Evolutionary conservation across 441 rosid genomes (phyloP).

Genomic region (Croton laevigatus): DNA sequence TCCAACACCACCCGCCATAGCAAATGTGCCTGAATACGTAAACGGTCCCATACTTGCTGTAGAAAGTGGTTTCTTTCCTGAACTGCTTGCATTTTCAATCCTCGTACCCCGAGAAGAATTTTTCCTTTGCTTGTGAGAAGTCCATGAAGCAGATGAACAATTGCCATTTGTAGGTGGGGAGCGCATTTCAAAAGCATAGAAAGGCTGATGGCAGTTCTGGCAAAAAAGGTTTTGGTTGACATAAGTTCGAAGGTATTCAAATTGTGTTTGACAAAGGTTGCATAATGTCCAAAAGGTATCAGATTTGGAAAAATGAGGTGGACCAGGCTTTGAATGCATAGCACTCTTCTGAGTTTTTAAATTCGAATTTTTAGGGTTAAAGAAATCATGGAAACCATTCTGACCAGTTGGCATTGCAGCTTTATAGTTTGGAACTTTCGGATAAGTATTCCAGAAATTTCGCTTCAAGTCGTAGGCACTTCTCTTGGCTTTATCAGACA

Average conservation of each 20-base stretch:
- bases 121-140: slow-evolving; percentile 36
- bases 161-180: slow-evolving; percentile 48
- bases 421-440: slow-evolving; percentile 15
- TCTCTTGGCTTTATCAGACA: slow-evolving; percentile 62
- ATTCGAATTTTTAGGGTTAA: slow-evolving; percentile 22
- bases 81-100: slow-evolving; percentile 28
- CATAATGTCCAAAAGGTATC: slow-evolving; percentile 92
- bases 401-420: slow-evolving; percentile 28
- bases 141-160: slow-evolving; percentile 30
- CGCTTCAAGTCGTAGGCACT: slow-evolving; percentile 49
- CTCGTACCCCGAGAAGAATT: slow-evolving; percentile 38
- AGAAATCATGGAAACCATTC: slow-evolving; percentile 31
- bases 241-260: slow-evolving; percentile 61
- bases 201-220: slow-evolving; percentile 58
- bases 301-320: slow-evolving; percentile 29
- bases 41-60: slow-evolving; percentile 16
- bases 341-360: slow-evolving; percentile 36
- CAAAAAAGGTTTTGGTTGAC: slow-evolving; percentile 66
- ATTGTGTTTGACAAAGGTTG: slow-evolving; percentile 57
- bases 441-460: slow-evolving; percentile 23
- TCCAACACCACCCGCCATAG: slow-evolving; percentile 26
- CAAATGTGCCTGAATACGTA: slow-evolving; percentile 29
- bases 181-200: slow-evolving; percentile 57
- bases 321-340: slow-evolving; percentile 27
- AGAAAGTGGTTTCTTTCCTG: slow-evolving; percentile 16